Conservation (phyloP, 2,329 filamentous ascomycete species). For the Epichloe brachyelytri region DNA sequence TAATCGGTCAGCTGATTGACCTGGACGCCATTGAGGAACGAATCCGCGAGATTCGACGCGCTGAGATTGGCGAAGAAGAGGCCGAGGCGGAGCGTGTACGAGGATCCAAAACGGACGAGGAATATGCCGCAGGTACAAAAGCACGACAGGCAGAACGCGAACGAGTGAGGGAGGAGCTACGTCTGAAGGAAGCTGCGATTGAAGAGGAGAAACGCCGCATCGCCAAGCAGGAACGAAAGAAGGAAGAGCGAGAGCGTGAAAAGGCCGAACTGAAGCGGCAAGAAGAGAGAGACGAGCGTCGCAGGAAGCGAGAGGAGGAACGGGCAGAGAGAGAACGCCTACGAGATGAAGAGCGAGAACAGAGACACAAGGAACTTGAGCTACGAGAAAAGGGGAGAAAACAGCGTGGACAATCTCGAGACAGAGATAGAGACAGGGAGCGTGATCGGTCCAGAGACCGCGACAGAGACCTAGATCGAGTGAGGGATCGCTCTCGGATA, state of each 20-base stretch:
- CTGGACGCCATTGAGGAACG: constrained; percentile 53
- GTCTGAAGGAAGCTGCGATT: constrained; percentile 44
- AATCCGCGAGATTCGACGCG: constrained; percentile 53
- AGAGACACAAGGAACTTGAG: constrained; percentile 26
- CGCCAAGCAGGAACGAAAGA: constrained; percentile 42
- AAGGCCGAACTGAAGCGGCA: constrained; percentile 37
- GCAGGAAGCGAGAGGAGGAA: constrained; percentile 38
- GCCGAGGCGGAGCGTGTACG: constrained; percentile 51
- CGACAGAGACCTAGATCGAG: constrained; percentile 19
- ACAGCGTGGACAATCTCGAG: constrained; percentile 1
- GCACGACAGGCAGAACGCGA: constrained; percentile 47
- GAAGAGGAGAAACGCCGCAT: constrained; percentile 49
- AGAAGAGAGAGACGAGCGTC: constrained; percentile 36
- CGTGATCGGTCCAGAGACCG: constrained; percentile 15
- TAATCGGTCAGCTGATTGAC: constrained; percentile 56
- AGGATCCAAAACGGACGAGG: constrained; percentile 60
- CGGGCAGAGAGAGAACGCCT: constrained; percentile 40
- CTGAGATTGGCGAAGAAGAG: constrained; percentile 56
- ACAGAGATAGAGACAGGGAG: neutral
- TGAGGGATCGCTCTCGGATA: constrained; percentile 20
- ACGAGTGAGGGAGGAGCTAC: constrained; percentile 45
- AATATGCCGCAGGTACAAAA: constrained; percentile 56
- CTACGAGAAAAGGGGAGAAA: constrained; percentile 25
- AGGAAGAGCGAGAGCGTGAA: constrained; percentile 34
- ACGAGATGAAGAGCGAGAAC: constrained; percentile 27